Evolutionary conservation across 2,329 filamentous ascomycete species (phyloP).

Genomic region (Sarocladium strictum): DNA sequence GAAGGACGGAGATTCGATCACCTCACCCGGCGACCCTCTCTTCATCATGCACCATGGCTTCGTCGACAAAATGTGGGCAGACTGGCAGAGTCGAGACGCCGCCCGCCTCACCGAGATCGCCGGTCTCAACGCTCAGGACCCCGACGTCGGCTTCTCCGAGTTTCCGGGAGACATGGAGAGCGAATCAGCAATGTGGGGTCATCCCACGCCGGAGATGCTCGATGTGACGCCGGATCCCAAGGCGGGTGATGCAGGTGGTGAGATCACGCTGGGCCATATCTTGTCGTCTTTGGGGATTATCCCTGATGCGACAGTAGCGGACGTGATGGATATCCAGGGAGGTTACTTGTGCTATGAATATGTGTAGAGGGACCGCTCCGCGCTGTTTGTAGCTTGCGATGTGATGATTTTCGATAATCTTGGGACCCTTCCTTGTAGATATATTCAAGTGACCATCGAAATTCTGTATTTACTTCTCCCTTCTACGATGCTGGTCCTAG

Average conservation of each 20-base stretch:
- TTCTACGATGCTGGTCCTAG: no score
- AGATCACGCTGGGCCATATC: conserved; percentile 9
- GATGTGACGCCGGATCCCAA: conserved; percentile 11
- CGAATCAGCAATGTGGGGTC: conserved; percentile 11
- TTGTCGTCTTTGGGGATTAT: conserved; percentile 11
- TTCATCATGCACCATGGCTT: conserved; percentile 13
- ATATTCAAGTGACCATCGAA: no score
- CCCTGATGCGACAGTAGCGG: conserved; percentile 9
- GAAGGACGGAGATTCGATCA: conserved; percentile 11
- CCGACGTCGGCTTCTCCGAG: conserved; percentile 11
- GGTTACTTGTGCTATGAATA: conserved; percentile 11
- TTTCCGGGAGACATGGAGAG: conserved; percentile 10
- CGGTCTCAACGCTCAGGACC: conserved; percentile 10
- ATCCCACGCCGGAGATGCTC: conserved; percentile 9
- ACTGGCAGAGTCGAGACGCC: conserved; percentile 9
- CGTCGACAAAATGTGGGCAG: conserved; percentile 12
- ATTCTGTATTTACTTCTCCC: no score
- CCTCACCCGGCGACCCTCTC: conserved; percentile 11
- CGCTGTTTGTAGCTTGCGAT: no score
- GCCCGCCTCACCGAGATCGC: conserved; percentile 8
- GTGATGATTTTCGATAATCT: no score
- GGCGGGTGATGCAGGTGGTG: conserved; percentile 8
- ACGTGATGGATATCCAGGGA: conserved; percentile 10
- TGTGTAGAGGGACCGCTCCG: conserved; percentile 1
- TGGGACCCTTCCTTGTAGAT: no score